A percentile compares a stretch with the other conserved stretches of the same genome.
Evolutionary conservation across 305 asterid genomes (phyloP).

Genomic region (Lippia alba): DNA sequence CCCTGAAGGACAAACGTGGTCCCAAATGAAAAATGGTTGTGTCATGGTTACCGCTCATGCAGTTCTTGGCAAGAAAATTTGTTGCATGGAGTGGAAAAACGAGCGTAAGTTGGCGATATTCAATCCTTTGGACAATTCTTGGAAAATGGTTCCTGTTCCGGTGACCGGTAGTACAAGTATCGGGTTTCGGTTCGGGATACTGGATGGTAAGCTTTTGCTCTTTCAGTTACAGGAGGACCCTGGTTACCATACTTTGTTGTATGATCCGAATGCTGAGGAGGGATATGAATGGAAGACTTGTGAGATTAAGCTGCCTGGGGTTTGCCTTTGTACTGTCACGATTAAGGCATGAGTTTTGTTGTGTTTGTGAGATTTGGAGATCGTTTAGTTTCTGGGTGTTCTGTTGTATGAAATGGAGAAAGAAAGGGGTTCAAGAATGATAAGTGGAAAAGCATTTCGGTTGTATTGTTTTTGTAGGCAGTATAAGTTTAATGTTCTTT

Average conservation of each 20-base stretch:
- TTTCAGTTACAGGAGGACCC: conserved; percentile 54
- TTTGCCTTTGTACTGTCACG: conserved; percentile 60
- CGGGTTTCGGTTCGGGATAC: conserved; percentile 58
- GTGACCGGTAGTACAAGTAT: conserved; percentile 59
- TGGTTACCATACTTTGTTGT: conserved; percentile 48
- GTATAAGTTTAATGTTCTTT: too few relatives aligned
- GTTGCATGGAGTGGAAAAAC: conserved; percentile 77
- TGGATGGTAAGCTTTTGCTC: conserved; percentile 66
- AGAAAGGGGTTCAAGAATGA: background rate
- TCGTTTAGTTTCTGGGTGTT: background rate
- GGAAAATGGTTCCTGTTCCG: conserved; percentile 65
- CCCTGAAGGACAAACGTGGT: conserved; percentile 54
- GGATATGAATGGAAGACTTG: conserved; percentile 67
- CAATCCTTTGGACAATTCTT: conserved; percentile 52
- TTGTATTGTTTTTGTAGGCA: too few relatives aligned
- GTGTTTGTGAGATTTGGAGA: background rate
- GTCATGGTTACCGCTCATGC: conserved; percentile 81
- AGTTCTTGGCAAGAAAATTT: conserved; percentile 58
- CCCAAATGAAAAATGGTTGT: conserved; percentile 69
- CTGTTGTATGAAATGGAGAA: background rate
- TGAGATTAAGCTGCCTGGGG: conserved; percentile 59
- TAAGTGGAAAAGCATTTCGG: background rate
- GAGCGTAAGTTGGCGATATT: conserved; percentile 62
- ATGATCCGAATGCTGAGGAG: conserved; percentile 62
- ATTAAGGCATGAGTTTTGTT: conserved; percentile 49